phyloP scores from a whole-genome alignment of 345 rosid genomes.

The Eucalyptus sp. region DNA sequence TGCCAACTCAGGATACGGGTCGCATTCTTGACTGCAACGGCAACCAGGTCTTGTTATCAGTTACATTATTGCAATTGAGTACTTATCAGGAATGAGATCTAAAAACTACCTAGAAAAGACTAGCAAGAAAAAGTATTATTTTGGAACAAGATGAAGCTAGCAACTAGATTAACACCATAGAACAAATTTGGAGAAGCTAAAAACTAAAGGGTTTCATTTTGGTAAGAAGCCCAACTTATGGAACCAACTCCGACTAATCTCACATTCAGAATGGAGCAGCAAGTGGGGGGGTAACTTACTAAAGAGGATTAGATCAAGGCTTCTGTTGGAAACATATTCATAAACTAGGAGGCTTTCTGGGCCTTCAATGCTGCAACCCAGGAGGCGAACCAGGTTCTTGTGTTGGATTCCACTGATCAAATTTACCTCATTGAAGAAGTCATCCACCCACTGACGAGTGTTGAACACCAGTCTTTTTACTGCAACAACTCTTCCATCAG shows the following conservation, averaged over 20 bases:
- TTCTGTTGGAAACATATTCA: conserved; percentile 3
- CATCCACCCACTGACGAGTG: conserved; percentile 9
- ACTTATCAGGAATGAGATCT: neutral
- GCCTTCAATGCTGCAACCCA: conserved; percentile 15
- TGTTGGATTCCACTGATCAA: conserved; percentile 7
- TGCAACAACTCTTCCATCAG: conserved; percentile 3
- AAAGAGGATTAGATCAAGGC: conserved; percentile 3
- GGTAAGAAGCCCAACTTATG: neutral
- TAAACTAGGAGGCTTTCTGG: conserved; percentile 10
- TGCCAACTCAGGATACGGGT: neutral
- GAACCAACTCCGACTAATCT: neutral
- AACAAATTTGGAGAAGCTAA: neutral
- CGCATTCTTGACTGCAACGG: neutral
- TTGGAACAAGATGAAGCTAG: neutral
- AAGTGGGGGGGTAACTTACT: neutral
- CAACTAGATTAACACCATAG: neutral
- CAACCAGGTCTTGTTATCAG: neutral
- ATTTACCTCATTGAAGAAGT: conserved; percentile 10
- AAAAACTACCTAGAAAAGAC: neutral
- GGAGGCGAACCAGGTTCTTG: conserved; percentile 8
- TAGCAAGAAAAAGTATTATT: neutral
- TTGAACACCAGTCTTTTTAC: conserved; percentile 6
- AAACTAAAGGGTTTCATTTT: neutral
- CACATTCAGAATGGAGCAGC: neutral
- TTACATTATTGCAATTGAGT: neutral